Base-by-base conservation (phyloP, 148 eudicot genomes). In the Amaranthus hypochondriacus region DNA sequence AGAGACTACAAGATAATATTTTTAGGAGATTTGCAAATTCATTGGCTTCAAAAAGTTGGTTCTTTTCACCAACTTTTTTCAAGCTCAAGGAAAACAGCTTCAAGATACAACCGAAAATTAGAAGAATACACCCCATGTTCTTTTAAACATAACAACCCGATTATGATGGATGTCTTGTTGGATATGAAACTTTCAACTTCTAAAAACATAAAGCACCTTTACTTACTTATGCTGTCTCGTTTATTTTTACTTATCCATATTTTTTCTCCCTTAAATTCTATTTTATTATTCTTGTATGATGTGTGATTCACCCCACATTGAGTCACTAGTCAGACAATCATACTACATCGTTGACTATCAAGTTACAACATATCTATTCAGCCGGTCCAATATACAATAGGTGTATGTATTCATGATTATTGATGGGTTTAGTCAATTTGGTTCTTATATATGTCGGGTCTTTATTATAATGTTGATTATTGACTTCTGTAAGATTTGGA, bases 231-330 rank as follows among this genome's bases (percentile, higher is more conserved):
- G 74, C 65, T 70, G 78, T 70, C 71, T 70, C 55, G 18, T 18
- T 18, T 18, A 56, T 62, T 54, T 74, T 52, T 5, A 58, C 77
- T 68, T 79, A 78, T 79, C 81, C 77, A 69, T 28, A 55, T 73
- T 68, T 13, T 52, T 65, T 42, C 39, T 39, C 14, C 28, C 9
- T 54, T 8, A 56, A 5, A 15, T 61, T 70, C 18, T 42, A 5
- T 70, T 5, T 18, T 18, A 18, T 18, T 18, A 18, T 18, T 18
- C 18, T 12, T 66, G 54, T 69, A 51, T 69, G 54, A 78, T 73
- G 81, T 73, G 57, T 50, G 44, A 68, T 68, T 68, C 58, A 78
- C 77, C 77, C 77, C 70, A 78, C 81, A 73, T 67, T 78, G 81
- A 74, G 59, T 69, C 71, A 79, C 65, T 21, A 39, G 47, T 78